Conservation (phyloP, 768 basidiomycete species). For the Lactarius vividus region DNA sequence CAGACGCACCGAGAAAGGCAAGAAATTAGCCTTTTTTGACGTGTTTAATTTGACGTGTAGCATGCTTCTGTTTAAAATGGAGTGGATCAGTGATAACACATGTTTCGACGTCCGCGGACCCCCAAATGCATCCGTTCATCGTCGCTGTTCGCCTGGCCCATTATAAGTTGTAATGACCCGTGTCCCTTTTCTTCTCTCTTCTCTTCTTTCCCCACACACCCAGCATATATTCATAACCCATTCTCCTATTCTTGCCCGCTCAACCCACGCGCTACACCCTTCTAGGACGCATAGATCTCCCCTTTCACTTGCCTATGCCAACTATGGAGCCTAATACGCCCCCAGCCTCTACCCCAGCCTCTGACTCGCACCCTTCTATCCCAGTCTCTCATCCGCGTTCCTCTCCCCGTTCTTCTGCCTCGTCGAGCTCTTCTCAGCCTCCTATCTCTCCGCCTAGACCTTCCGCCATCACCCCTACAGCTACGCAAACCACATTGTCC, state of each 20-base stretch:
- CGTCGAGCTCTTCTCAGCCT: slow-evolving; percentile 23
- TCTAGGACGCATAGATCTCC: slow-evolving; percentile 23
- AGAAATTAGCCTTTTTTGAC: slow-evolving; percentile 20
- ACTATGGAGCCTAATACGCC: slow-evolving; percentile 25
- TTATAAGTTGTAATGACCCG: slow-evolving; percentile 19
- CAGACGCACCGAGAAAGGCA: slow-evolving; percentile 14
- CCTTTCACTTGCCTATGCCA: slow-evolving; percentile 17
- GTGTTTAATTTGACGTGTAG: slow-evolving; percentile 16
- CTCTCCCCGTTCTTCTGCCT: slow-evolving; percentile 26
- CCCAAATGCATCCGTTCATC: slow-evolving; percentile 23
- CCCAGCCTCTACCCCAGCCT: slow-evolving; percentile 22
- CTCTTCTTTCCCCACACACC: slow-evolving; percentile 12
- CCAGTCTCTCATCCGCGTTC: slow-evolving; percentile 29
- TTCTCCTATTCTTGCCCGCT: slow-evolving; percentile 20
- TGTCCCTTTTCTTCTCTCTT: slow-evolving; percentile 1
- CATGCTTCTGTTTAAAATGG: slow-evolving; percentile 21
- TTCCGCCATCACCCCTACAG: slow-evolving; percentile 1
- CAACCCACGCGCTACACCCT: slow-evolving; percentile 24
- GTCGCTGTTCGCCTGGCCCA: slow-evolving; percentile 16
- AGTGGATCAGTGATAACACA: slow-evolving; percentile 24
- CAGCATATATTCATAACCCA: slow-evolving; percentile 24
- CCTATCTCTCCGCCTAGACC: slow-evolving; percentile 28
- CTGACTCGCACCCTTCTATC: slow-evolving; percentile 25
- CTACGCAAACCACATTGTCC: slow-evolving; percentile 19
- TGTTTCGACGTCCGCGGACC: slow-evolving; percentile 27